These are phyloP conservation scores for Apophysomyces trapeziformis DNA, from an alignment of 371 early-diverging fungal species.

Conservation along the genomic window DNA sequence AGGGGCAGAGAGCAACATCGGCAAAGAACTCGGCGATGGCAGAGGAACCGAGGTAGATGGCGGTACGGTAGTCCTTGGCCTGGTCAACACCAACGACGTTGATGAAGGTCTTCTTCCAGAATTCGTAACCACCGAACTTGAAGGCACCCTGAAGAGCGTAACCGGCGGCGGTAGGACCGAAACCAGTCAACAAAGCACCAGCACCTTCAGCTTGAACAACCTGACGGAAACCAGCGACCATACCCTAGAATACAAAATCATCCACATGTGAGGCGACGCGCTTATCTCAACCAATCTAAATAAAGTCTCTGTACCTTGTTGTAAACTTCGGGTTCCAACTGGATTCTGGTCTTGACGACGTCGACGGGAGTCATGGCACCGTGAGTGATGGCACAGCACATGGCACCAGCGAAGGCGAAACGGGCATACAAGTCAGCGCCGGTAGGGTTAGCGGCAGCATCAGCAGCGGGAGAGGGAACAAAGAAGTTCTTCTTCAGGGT, in stretches of 20 bases:
- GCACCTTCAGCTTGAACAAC: slow-evolving; percentile 68
- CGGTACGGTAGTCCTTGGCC: slow-evolving; percentile 75
- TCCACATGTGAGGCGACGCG: neutral
- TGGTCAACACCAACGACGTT: slow-evolving; percentile 73
- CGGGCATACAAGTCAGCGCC: slow-evolving; percentile 70
- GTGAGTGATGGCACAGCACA: slow-evolving; percentile 73
- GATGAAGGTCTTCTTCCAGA: slow-evolving; percentile 77
- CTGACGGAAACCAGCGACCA: slow-evolving; percentile 64
- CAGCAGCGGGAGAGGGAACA: slow-evolving; percentile 51
- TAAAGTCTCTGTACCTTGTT: slow-evolving; percentile 46
- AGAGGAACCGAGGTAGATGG: slow-evolving; percentile 78
- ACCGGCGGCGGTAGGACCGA: slow-evolving; percentile 82
- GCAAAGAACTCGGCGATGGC: slow-evolving; percentile 91
- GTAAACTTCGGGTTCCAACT: slow-evolving; percentile 66
- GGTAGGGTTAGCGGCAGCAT: slow-evolving; percentile 58
- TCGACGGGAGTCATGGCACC: slow-evolving; percentile 66
- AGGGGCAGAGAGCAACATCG: slow-evolving; percentile 82
- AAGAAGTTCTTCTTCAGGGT: slow-evolving; percentile 51
- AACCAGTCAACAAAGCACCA: slow-evolving; percentile 77
- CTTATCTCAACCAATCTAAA: neutral
- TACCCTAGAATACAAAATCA: slow-evolving; percentile 32
- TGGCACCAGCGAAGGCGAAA: slow-evolving; percentile 76
- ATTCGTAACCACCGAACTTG: slow-evolving; percentile 90
- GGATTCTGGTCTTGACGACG: slow-evolving; percentile 72
- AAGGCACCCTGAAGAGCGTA: slow-evolving; percentile 88